Conservation (phyloP, 2,329 filamentous ascomycete species). For the Fonsecaea monophora region DNA sequence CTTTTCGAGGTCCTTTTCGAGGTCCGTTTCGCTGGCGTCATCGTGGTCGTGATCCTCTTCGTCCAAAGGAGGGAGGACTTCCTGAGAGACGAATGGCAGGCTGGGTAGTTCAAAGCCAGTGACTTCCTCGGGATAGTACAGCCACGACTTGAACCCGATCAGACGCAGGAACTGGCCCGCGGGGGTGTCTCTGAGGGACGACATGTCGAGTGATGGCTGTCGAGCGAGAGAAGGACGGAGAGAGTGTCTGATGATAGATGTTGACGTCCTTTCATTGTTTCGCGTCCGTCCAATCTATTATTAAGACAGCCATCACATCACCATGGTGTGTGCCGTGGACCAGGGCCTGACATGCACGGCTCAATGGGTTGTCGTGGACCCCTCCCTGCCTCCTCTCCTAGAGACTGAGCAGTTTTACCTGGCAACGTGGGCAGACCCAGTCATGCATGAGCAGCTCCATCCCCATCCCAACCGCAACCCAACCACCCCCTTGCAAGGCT, state of each 20-base stretch:
- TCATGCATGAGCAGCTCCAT: not conserved
- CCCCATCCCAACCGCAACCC: not conserved
- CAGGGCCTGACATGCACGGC: not conserved
- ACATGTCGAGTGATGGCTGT: slow-evolving; percentile 6
- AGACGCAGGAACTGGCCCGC: slow-evolving; percentile 30
- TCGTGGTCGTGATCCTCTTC: no score
- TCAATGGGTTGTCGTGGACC: not conserved
- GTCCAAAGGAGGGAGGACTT: not conserved
- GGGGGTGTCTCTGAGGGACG: slow-evolving; percentile 29
- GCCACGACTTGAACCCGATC: slow-evolving; percentile 26
- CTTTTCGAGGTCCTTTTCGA: slow-evolving; percentile 23
- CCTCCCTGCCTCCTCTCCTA: not conserved
- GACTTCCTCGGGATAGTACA: slow-evolving; percentile 32
- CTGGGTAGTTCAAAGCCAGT: slow-evolving; percentile 22
- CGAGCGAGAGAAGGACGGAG: not conserved
- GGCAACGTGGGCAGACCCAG: not conserved
- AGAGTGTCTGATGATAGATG: not conserved
- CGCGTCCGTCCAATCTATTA: slow-evolving; percentile 9
- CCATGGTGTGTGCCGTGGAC: not conserved
- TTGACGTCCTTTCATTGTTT: not conserved
- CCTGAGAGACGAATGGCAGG: slow-evolving; percentile 20
- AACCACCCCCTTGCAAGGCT: slow-evolving; percentile 8
- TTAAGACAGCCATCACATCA: not conserved
- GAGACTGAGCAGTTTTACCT: not conserved
- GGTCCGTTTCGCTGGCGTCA: not conserved